Base-by-base conservation (phyloP, 352 stramenopile genomes). In the Pythium insidiosum region DNA sequence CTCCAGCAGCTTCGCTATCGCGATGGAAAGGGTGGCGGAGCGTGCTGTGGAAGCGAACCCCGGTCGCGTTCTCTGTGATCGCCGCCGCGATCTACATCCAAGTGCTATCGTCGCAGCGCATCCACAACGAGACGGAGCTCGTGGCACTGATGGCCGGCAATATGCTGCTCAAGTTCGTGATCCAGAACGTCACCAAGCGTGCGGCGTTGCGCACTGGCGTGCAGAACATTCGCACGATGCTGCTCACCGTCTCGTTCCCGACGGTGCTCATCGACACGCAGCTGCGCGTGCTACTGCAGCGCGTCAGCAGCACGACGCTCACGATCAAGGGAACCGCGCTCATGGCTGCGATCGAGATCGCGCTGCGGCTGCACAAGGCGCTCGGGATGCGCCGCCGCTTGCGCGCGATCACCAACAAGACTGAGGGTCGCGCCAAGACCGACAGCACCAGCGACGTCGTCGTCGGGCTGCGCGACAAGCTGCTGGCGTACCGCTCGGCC, bases 201-300 rank as follows among this genome's bases (percentile, higher is more conserved):
- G 38, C 43, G 4, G 29, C 70, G 9, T 21, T 65, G 6, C 53
- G 47, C 9, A 59, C 53, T 16, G 40, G 48, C 1, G 56, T 69
- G 5, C 34, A 50, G 4, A 60, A 61, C 24, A 66, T 66, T 15
- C 64, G 61, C 19, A 58, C 51, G 19, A 68, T 73, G 50, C 61
- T 47, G 23, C 47, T 70, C 13, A 30, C 58, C 1, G 53, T 75
- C 3, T 58, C 28, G 2, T 22, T 71, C 1, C 61, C 61, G 6
- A 66, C 61, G 1, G 52, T 71, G 7, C 28, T 75, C 23, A 62
- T 75, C 30, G 58, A 75, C 46, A 72, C 61, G 5, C 61, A 75
- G 39, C 26, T 58, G 5, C 55, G 61, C 25, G 58, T 75, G 12
- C 38, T 68, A 9, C 19, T 75, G 18, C 40, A 65, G n/a, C 51